These are phyloP conservation scores for Fomes fomentarius DNA, from an alignment of 1,284 basidiomycete species.

Conservation along the genomic window DNA sequence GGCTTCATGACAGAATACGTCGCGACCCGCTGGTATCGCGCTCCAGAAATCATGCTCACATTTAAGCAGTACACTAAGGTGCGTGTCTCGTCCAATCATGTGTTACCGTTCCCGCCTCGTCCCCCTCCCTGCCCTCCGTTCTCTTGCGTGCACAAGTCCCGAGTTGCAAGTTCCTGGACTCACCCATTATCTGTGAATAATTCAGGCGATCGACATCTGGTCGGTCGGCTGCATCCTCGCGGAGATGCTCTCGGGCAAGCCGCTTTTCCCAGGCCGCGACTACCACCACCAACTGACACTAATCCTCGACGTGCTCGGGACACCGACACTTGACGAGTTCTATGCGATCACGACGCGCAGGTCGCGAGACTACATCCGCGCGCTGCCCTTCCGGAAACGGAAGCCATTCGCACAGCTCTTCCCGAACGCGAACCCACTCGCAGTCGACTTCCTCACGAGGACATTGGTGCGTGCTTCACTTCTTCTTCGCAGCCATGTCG, in stretches of 20 bases:
- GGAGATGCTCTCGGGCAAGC: slow-evolving; percentile 94
- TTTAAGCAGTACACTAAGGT: slow-evolving; percentile 97
- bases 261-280: slow-evolving; percentile 95
- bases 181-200: too few relatives aligned
- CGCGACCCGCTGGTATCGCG: slow-evolving; percentile 92
- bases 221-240: slow-evolving; percentile 97
- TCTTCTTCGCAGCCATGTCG: neutral
- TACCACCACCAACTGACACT: slow-evolving; percentile 94
- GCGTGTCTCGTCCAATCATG: slow-evolving; percentile 17
- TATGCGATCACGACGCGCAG: slow-evolving; percentile 86
- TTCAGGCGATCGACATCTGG: slow-evolving; percentile 89
- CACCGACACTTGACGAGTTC: slow-evolving; percentile 90
- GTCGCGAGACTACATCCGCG: slow-evolving; percentile 89
- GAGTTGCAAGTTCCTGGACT: too few relatives aligned
- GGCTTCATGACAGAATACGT: slow-evolving; percentile 97
- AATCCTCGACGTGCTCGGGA: slow-evolving; percentile 92
- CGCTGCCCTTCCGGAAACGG: slow-evolving; percentile 86
- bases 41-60: slow-evolving; percentile 95
- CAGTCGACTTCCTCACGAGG: slow-evolving; percentile 91
- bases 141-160: too few relatives aligned
- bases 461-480: slow-evolving; percentile 66
- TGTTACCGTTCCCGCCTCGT: neutral
- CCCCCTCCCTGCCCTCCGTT: too few relatives aligned
- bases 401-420: slow-evolving; percentile 80
- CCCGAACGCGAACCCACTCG: slow-evolving; percentile 85